Conservation (phyloP, 1,284 basidiomycete genomes). For the Waitea zeae region DNA sequence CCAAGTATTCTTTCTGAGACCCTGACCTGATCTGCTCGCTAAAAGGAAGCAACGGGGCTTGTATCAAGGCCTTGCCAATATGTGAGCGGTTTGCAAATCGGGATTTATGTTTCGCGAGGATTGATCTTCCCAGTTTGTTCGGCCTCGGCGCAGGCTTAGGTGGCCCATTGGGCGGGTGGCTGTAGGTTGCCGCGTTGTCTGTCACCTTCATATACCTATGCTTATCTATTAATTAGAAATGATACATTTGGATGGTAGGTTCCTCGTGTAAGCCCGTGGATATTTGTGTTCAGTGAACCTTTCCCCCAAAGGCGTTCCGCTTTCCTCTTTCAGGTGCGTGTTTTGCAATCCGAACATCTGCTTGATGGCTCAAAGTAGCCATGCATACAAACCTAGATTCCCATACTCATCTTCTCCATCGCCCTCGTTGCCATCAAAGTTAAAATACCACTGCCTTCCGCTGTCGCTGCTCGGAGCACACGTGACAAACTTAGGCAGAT, state of each 20-base stretch:
- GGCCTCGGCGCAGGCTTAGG: conserved; percentile 72
- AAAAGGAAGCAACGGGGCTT: conserved; percentile 73
- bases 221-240: too few species aligned
- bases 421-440: conserved; percentile 58
- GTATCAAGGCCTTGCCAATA: conserved; percentile 80
- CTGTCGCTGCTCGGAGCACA: conserved; percentile 37
- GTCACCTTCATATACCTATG: too few species aligned
- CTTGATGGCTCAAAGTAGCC: too few species aligned
- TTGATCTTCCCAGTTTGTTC: conserved; percentile 34
- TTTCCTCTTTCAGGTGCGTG: conserved; percentile 59
- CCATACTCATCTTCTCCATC: conserved; percentile 54
- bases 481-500: conserved; percentile 58
- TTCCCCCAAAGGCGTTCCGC: conserved; percentile 40
- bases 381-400: too few species aligned
- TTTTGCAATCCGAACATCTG: too few species aligned
- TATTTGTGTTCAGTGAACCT: conserved; percentile 5
- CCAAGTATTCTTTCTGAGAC: too few species aligned
- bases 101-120: too few species aligned
- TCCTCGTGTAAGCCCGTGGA: too few species aligned
- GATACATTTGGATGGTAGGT: conserved; percentile 71
- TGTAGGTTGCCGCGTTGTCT: too few species aligned
- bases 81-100: conserved; percentile 36
- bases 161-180: conserved; percentile 80
- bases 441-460: conserved; percentile 43
- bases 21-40: too few species aligned